Conservation (phyloP, 139 green algal species). For the Chlorella sp. region DNA sequence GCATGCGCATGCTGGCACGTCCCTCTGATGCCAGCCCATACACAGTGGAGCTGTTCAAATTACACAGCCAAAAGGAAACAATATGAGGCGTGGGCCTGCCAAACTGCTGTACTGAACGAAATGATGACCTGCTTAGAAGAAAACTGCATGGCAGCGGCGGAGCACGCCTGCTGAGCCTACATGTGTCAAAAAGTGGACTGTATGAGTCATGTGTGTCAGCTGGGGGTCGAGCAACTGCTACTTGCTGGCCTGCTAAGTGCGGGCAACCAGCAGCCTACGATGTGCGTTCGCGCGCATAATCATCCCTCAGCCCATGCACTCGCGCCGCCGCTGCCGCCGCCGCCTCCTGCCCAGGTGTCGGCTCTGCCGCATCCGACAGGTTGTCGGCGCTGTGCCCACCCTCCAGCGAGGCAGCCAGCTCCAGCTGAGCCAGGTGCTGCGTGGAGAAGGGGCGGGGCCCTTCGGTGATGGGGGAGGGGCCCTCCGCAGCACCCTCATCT, state of each 20-base stretch:
- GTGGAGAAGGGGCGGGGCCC: slow-evolving; percentile 3
- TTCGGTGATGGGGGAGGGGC: background rate
- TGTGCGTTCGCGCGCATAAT: background rate
- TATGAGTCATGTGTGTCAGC: too few relatives aligned
- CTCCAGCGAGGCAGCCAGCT: slow-evolving; percentile 22
- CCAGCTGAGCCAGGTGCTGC: slow-evolving; percentile 25
- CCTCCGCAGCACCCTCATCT: background rate
- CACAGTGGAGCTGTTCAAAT: too few relatives aligned
- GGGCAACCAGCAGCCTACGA: too few relatives aligned
- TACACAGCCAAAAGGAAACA: background rate
- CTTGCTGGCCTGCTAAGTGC: too few relatives aligned
- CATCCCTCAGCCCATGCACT: slow-evolving; percentile 19
- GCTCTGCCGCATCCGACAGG: background rate
- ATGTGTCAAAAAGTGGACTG: too few relatives aligned
- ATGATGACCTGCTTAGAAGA: too few relatives aligned
- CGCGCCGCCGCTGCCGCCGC: slow-evolving; percentile 11
- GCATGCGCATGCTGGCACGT: too few relatives aligned
- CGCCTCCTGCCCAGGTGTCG: background rate
- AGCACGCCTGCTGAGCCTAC: too few relatives aligned
- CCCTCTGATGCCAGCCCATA: too few relatives aligned
- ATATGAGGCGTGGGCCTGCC: background rate
- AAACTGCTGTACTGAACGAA: background rate
- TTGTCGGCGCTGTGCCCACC: background rate
- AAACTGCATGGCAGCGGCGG: too few relatives aligned
- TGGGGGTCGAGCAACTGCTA: too few relatives aligned